Base-by-base conservation (phyloP, 352 stramenopile species). In the Blastocystis hominis region DNA sequence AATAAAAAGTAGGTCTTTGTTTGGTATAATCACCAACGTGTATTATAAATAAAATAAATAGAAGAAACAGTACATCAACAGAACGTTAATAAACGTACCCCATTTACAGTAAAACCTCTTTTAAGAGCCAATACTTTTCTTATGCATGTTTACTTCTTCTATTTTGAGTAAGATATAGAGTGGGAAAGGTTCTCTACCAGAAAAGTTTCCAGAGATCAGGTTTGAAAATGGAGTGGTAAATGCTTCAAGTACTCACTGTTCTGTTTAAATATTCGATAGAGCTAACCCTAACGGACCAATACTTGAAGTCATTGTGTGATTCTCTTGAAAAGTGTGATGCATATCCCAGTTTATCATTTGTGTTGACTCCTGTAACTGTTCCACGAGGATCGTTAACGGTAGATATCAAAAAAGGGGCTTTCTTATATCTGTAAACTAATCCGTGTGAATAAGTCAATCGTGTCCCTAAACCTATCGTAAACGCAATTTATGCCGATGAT, bases 381-480 rank as follows among this genome's bases (percentile, higher is more conserved):
- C 0, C 36, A 7, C 20, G 17, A 30, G 4, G 1, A 5, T n/a
- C 9, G n/a, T 76, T 50, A 42, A 38, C 17, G 53, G 9, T 55
- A 84, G 72, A 54, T 84, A 15, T 20, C 47, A 3, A 34, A 34
- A 44, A 30, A 66, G 1, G 46, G 72, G 36, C 47, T 84, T 38
- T 9, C 53, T 3, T 17, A 15, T 44, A 40, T 84, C 15, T 84
- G 72, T 64, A 36, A 46, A 5, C 30, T 66, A 1, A 3, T 84
- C 2, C 40, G 68, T 68, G 7, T 40, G 34, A 69, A 50, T 53
- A 36, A 36, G n/a, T 34, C 5, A 1, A 54, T 84, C 44, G 34
- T 13, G 15, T 46, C 53, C 42, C 24, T 84, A 7, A 34, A 84
- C 68, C n/a, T 64, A 42, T 84, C 72, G 72, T 84, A 54, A 15